Base-by-base conservation (phyloP, 257 asterid species). In the Asclepias syriaca region DNA sequence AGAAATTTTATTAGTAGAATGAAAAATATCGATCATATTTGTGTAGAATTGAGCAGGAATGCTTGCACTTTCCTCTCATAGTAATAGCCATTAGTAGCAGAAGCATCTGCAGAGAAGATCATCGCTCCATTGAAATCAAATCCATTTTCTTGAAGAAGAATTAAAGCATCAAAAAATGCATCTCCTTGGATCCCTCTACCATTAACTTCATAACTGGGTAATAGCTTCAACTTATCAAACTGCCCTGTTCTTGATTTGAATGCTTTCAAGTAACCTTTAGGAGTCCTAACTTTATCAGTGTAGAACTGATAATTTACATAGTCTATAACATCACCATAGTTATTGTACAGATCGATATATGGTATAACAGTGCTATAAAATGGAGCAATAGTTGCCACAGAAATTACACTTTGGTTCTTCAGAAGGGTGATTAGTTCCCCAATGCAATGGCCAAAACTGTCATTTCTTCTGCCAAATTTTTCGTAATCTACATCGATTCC, bases 121-220 rank as follows among this genome's bases (percentile, higher is more conserved):
- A 90, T 90, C 0, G 79, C 86, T 43, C 96, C 96, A 72, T 78
- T 75, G 9, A 90, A 64, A 40, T 75, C 81, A 73, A 81, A 82
- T 9, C 88, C 95, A 65, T 75, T 72, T 34, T 77, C 77, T 69
- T 84, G 84, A 79, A 90, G 49, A 49, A 85, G 39, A 21, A 59
- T 65, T 77, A 90, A 66, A 5, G 93, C 95, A 39, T 77, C 80
- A 69, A 88, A 88, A 65, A 90, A 90, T 2, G 76, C 78, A 56
- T 85, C 89, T 22, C 96, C 96, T 51, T 90, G 95, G 70, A 90
- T 84, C 63, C 96, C 96, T 58, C 96, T 88, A 56, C 96, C 96
- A 54, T 81, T 77, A 21, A 88, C 95, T 70, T 90, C 96, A 71
- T 90, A 90, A 70, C 88, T 81, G 1, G 93, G 95, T 80, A 90